These are phyloP conservation scores for Colletotrichum neosansevieriae DNA, from an alignment of 2,329 filamentous ascomycete species.

Conservation along the genomic window DNA sequence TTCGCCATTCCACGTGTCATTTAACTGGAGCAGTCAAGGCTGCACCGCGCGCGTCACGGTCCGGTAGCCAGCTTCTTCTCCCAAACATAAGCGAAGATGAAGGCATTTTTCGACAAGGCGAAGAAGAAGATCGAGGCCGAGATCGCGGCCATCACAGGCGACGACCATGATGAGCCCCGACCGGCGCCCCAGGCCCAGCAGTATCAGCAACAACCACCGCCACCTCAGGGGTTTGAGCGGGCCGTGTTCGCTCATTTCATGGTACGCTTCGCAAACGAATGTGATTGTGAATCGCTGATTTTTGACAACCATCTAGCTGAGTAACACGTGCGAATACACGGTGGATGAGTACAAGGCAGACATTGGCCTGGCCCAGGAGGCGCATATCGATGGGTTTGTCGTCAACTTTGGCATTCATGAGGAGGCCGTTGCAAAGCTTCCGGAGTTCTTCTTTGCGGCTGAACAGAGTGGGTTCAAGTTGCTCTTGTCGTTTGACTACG, in stretches of 20 bases:
- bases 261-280: conserved; percentile 3
- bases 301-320: conserved; percentile 18
- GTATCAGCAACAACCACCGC: conserved; percentile 22
- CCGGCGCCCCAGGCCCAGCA: conserved; percentile 16
- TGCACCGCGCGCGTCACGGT: conserved; percentile 24
- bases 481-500: conserved; percentile 38
- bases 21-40: conserved; percentile 35
- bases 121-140: conserved; percentile 38
- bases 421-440: conserved; percentile 38
- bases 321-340: conserved; percentile 34
- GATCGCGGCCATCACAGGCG: conserved; percentile 35
- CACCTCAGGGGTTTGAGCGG: conserved; percentile 23
- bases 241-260: conserved; percentile 39
- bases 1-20: conserved; percentile 39
- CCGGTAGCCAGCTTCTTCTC: background rate
- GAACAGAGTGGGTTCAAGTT: conserved; percentile 38
- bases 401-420: conserved; percentile 37
- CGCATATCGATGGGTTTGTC: conserved; percentile 38
- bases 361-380: conserved; percentile 35
- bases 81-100: conserved; percentile 24
- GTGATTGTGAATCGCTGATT: background rate
- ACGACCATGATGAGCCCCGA: conserved; percentile 33
- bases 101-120: conserved; percentile 36
- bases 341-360: conserved; percentile 36
- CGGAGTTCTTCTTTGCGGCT: conserved; percentile 33